Evolutionary conservation across 108 stramenopile genomes (phyloP), one percentile per base, ranked within the genome.

Genomic region (Phaeodactylum tricornutum): DNA sequence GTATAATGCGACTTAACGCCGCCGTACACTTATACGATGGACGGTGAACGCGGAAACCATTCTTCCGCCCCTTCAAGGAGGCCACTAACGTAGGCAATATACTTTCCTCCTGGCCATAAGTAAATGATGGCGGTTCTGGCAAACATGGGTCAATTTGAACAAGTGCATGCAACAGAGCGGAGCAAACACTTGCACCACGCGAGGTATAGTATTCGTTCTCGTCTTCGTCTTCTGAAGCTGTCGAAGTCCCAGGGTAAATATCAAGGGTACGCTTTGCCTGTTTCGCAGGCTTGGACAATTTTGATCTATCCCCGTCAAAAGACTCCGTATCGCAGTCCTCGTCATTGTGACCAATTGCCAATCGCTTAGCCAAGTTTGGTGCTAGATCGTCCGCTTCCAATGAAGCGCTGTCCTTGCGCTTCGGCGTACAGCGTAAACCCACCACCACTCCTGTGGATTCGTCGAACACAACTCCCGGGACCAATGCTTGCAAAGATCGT

Each of bases 61-160:
- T 69, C 2, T 57, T 61, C 22, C 61, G 49, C 36, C 62, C 68
- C 26, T 59, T 57, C 16, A 57, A 68, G 63, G 1, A 48, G 38
- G 7, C 60, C 40, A 61, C 60, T 30, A 41, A 41, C 30, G 22
- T 35, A 37, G 34, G 46, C 23, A 25, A 49, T 36, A 20, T 46
- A 7, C n/a, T 14, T 14, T 46, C 45, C 27, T 20, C 8, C 14
- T 20, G 17, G 25, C 77, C 62, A 49, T 70, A 80, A 1, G 55
- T 36, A 36, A 79, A 88, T 5, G 54, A 51, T 30, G 86, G 86
- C 27, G 79, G 74, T 42, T 84, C 80, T 30, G 71, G 61, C 12
- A 88, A 74, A 11, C 79, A 49, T 21, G 64, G 72, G 45, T 84
- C 82, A 47, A 88, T 88, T 41, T 88, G 87, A 35, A 77, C 69